A percentile compares a stretch with the other conserved stretches of the same genome.
phyloP scores from a whole-genome alignment of 2,329 filamentous ascomycete genomes.

The Penicillium sp. region DNA sequence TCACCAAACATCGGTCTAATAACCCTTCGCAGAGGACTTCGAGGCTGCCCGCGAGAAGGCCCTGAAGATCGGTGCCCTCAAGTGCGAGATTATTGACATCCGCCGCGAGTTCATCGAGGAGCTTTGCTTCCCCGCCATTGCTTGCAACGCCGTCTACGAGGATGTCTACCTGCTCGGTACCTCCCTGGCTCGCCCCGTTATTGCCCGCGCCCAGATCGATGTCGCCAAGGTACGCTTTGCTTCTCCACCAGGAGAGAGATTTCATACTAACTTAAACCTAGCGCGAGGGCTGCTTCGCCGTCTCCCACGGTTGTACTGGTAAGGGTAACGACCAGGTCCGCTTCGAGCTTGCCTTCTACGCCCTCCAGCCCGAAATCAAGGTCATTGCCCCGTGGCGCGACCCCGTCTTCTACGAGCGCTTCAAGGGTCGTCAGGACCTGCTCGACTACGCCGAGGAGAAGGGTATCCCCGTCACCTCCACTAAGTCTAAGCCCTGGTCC shows the following conservation, averaged over 20 bases:
- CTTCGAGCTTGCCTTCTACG: constrained; percentile 52
- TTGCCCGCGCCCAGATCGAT: constrained; percentile 45
- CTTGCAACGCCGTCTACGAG: constrained; percentile 63
- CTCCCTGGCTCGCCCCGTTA: constrained; percentile 47
- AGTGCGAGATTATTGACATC: constrained; percentile 63
- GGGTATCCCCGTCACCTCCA: constrained; percentile 48
- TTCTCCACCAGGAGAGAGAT: not conserved
- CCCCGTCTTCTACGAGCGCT: constrained; percentile 49
- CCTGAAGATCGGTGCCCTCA: constrained; percentile 63
- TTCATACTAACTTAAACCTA: constrained; percentile 15
- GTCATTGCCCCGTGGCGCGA: constrained; percentile 51
- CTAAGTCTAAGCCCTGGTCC: constrained; percentile 51
- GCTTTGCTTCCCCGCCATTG: constrained; percentile 72
- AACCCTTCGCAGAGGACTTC: constrained; percentile 60
- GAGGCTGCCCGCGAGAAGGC: constrained; percentile 71
- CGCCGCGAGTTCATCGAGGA: constrained; percentile 74
- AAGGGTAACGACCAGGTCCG: constrained; percentile 51
- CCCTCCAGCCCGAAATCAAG: constrained; percentile 48
- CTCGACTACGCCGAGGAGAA: constrained; percentile 49
- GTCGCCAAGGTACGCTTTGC: constrained; percentile 25
- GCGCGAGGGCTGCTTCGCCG: constrained; percentile 44
- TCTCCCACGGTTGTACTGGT: constrained; percentile 48
- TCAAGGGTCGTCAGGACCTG: constrained; percentile 49
- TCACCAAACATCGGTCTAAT: constrained; percentile 6
- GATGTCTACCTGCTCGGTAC: constrained; percentile 60